Evolutionary conservation across 1,284 basidiomycete genomes (phyloP).

Genomic region (Irpex sp.): DNA sequence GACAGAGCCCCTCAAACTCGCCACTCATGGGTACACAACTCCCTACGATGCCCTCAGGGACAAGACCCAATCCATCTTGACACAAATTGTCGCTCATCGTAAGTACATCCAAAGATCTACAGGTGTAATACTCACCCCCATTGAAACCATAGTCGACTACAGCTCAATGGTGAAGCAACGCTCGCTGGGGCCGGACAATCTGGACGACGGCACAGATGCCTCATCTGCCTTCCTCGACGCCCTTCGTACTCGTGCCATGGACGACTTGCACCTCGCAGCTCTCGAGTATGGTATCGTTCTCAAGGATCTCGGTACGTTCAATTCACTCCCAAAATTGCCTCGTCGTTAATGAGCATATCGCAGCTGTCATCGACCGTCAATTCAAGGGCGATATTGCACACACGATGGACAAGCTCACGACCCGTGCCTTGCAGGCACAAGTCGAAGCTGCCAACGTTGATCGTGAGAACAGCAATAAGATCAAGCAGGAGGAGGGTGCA

Average conservation of each 20-base stretch:
- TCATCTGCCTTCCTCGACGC: conserved; percentile 78
- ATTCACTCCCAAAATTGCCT: neutral
- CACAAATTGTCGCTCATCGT: conserved; percentile 76
- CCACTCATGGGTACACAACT: conserved; percentile 76
- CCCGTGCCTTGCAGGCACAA: conserved; percentile 76
- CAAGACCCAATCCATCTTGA: conserved; percentile 80
- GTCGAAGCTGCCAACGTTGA: conserved; percentile 84
- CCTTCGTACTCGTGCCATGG: conserved; percentile 76
- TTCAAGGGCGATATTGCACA: conserved; percentile 80
- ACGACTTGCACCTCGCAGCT: conserved; percentile 75
- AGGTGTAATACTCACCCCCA: conserved; percentile 20
- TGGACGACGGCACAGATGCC: conserved; percentile 63
- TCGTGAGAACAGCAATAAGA: conserved; percentile 79
- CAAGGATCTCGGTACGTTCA: conserved; percentile 63
- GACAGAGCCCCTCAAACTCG: conserved; percentile 71
- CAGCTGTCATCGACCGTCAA: conserved; percentile 78
- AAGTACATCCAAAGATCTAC: conserved; percentile 30
- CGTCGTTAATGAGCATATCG: neutral
- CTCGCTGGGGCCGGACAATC: conserved; percentile 66
- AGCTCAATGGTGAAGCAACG: conserved; percentile 74
- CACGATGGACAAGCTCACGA: conserved; percentile 82
- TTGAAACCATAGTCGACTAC: conserved; percentile 39
- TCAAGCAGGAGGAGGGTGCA: conserved; percentile 77
- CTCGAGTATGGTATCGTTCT: conserved; percentile 76
- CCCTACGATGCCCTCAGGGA: conserved; percentile 78